Evolutionary conservation across 768 basidiomycete species (phyloP).

Genomic region (Lentinula aciculospora): DNA sequence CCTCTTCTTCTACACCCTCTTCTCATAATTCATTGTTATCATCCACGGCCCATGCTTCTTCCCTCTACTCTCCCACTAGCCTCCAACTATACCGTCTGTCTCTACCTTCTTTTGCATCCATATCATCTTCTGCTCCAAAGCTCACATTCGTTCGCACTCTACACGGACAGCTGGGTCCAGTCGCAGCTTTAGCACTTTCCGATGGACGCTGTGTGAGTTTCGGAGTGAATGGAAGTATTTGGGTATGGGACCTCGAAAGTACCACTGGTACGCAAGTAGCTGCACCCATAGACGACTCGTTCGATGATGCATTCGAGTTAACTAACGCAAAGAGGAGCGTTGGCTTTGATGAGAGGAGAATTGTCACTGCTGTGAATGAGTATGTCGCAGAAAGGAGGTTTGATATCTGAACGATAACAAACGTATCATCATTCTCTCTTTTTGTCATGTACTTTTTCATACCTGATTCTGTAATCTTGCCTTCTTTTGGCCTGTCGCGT

Average conservation of each 20-base stretch:
- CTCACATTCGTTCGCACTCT: slow-evolving; percentile 68
- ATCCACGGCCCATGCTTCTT: slow-evolving; percentile 23
- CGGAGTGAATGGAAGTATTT: slow-evolving; percentile 64
- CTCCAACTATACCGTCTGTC: slow-evolving; percentile 74
- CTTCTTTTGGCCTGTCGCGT: no score
- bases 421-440: no score
- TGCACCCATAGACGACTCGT: slow-evolving; percentile 16
- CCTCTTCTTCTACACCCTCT: slow-evolving; percentile 13
- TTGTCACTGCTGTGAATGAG: slow-evolving; percentile 44
- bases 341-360: slow-evolving; percentile 70
- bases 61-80: slow-evolving; percentile 42
- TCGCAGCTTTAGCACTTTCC: slow-evolving; percentile 64
- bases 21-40: slow-evolving; percentile 18
- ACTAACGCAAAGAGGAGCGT: slow-evolving; percentile 36
- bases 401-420: slow-evolving; percentile 37
- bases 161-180: slow-evolving; percentile 62
- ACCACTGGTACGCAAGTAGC: slow-evolving; percentile 39
- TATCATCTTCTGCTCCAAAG: slow-evolving; percentile 51
- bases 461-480: no score
- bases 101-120: slow-evolving; percentile 46
- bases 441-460: no score
- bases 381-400: slow-evolving; percentile 46
- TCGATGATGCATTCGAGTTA: slow-evolving; percentile 8
- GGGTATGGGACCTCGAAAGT: slow-evolving; percentile 84
- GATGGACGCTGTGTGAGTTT: slow-evolving; percentile 82